Evolutionary conservation across 371 early-diverging fungal genomes (phyloP).

Genomic region (Mucor plumbeus): DNA sequence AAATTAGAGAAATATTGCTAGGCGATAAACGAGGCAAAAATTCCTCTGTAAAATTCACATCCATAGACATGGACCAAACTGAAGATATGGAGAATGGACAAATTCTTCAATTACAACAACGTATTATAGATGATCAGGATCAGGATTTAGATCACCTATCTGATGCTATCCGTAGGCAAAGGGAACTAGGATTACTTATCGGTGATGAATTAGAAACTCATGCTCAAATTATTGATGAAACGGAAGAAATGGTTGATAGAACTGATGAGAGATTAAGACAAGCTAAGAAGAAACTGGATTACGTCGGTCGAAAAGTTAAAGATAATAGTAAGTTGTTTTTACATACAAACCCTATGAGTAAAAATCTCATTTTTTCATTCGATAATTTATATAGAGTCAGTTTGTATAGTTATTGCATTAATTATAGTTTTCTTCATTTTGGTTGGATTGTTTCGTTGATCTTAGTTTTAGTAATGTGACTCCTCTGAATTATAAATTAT

Average conservation of each 20-base stretch:
- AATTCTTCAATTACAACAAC: constrained; percentile 73
- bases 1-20: constrained; percentile 36
- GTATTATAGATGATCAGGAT: constrained; percentile 85
- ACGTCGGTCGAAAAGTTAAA: constrained; percentile 50
- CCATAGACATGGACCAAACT: constrained; percentile 45
- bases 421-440: constrained; percentile 51
- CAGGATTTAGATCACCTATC: constrained; percentile 73
- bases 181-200: constrained; percentile 76
- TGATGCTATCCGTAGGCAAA: constrained; percentile 72
- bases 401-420: constrained; percentile 53
- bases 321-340: constrained; percentile 48
- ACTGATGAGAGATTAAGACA: constrained; percentile 61
- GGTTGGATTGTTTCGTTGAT: constrained; percentile 38
- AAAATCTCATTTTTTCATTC: too few species aligned
- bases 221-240: constrained; percentile 76
- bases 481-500: background rate
- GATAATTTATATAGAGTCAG: constrained; percentile 22
- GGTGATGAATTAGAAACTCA: constrained; percentile 80
- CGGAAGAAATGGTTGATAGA: constrained; percentile 68
- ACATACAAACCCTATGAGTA: constrained; percentile 19
- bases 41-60: constrained; percentile 46
- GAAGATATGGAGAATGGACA: constrained; percentile 62
- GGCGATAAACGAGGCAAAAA: constrained; percentile 37
- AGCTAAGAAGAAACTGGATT: constrained; percentile 57
- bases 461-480: background rate